Evolutionary conservation across 805 yeast genomes (phyloP).

Genomic region (Soucietia sequanensis): DNA sequence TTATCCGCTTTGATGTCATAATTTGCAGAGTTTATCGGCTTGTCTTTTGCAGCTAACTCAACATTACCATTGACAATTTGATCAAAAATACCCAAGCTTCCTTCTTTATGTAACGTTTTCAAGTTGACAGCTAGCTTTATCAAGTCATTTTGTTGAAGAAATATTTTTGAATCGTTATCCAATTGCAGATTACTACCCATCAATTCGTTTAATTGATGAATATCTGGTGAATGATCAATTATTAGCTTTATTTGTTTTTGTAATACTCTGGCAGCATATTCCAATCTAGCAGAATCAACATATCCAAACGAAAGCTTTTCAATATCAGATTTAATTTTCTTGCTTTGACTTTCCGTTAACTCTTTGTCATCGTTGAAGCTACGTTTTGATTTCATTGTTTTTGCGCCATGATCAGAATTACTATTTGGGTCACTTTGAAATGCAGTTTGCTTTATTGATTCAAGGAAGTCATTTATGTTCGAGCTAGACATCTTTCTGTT

Average conservation of each 20-base stretch:
- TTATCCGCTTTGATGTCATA: not conserved
- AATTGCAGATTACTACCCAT: conserved; percentile 24
- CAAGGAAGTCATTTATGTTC: no score
- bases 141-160: conserved; percentile 52
- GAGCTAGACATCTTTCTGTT: no score
- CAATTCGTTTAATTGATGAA: conserved; percentile 36
- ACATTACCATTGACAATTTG: conserved; percentile 47
- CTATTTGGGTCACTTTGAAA: no score
- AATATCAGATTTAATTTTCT: no score
- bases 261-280: conserved; percentile 39
- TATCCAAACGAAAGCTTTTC: no score
- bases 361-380: no score
- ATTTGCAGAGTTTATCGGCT: not conserved
- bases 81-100: conserved; percentile 53
- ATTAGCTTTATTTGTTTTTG: conserved; percentile 53
- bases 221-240: conserved; percentile 56
- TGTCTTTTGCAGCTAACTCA: conserved; percentile 3
- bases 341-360: no score
- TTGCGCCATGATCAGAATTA: no score
- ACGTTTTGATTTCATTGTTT: no score
- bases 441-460: no score
- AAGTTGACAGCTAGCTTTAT: conserved; percentile 60
- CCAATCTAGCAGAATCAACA: conserved; percentile 38
- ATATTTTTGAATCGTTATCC: conserved; percentile 46
- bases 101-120: conserved; percentile 50